A percentile compares a stretch with the other conserved stretches of the same genome.
Conservation (phyloP, 345 rosid genomes). For the Streptanthus diversifolius region DNA sequence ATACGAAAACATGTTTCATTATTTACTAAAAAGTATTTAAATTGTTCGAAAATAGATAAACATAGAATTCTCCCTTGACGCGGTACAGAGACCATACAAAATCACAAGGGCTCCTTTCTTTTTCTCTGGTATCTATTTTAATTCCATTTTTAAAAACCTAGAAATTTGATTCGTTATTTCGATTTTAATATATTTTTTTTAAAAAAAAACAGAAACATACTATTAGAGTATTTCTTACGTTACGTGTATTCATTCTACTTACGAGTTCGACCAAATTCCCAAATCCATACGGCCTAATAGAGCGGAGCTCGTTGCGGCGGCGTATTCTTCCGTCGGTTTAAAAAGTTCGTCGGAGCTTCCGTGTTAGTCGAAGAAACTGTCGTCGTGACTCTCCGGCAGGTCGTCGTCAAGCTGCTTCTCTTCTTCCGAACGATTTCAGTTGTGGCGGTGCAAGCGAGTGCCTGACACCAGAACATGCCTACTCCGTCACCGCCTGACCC, state of each 20-base stretch:
- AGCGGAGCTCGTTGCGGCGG: constrained; percentile 91
- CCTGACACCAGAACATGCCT: constrained; percentile 48
- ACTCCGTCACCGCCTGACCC: constrained; percentile 47
- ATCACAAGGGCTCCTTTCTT: not conserved
- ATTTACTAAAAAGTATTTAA: not conserved
- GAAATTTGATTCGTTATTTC: constrained; percentile 5
- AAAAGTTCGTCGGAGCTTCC: constrained; percentile 45
- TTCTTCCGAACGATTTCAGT: constrained; percentile 74
- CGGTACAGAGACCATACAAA: constrained; percentile 16
- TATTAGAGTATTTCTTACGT: constrained; percentile 16
- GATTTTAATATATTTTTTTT: not conserved
- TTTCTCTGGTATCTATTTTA: not conserved
- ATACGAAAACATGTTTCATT: constrained; percentile 1
- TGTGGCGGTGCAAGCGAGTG: constrained; percentile 60
- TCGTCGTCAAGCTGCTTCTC: constrained; percentile 59
- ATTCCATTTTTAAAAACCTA: not conserved
- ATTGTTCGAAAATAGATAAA: constrained; percentile 2
- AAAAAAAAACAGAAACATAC: not conserved
- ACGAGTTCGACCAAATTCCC: not conserved
- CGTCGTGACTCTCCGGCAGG: constrained; percentile 41
- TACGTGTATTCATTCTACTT: constrained; percentile 31
- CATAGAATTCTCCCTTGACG: not conserved
- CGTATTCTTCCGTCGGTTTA: constrained; percentile 72
- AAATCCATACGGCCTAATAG: constrained; percentile 38
- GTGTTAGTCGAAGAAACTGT: constrained; percentile 35